phyloP scores from a whole-genome alignment of 2,329 filamentous ascomycete species.

The Aspergillus sp. region DNA sequence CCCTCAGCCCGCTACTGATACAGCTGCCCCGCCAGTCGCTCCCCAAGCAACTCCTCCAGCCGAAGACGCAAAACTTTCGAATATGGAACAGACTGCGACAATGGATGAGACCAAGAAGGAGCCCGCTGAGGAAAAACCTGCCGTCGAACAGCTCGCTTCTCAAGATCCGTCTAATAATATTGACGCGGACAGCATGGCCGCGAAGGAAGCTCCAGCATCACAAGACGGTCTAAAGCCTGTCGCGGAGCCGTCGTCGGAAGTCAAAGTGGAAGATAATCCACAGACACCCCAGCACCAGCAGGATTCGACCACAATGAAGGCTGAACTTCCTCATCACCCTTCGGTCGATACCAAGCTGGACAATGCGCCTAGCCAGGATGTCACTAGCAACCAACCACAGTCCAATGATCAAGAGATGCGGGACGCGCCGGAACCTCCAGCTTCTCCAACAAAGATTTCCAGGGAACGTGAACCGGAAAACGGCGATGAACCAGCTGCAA shows the following conservation, averaged over 20 bases:
- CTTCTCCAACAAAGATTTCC: constrained; percentile 54
- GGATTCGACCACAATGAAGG: constrained; percentile 16
- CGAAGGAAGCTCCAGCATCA: constrained; percentile 4
- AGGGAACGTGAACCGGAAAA: constrained; percentile 72
- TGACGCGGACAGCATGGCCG: background rate
- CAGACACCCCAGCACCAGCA: constrained; percentile 14
- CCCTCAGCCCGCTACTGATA: constrained; percentile 8
- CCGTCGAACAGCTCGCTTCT: constrained; percentile 1
- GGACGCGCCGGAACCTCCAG: constrained; percentile 49
- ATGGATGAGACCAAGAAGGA: constrained; percentile 7
- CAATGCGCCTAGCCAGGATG: constrained; percentile 13
- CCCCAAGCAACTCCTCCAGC: background rate
- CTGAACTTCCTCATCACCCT: constrained; percentile 31
- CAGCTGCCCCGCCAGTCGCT: constrained; percentile 1
- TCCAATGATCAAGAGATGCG: constrained; percentile 46
- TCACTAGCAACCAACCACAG: constrained; percentile 13
- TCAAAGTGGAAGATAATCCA: constrained; percentile 12
- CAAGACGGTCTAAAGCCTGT: constrained; percentile 7
- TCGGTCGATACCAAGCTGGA: constrained; percentile 11
- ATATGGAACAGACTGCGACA: constrained; percentile 5
- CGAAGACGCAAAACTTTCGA: constrained; percentile 9
- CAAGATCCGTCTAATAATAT: constrained; percentile 2
- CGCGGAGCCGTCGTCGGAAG: constrained; percentile 6
- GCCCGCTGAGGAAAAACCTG: constrained; percentile 1
- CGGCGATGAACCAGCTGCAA: constrained; percentile 59